Evolutionary conservation across 129 eudicot genomes (phyloP).

Genomic region (Artemisia annua): DNA sequence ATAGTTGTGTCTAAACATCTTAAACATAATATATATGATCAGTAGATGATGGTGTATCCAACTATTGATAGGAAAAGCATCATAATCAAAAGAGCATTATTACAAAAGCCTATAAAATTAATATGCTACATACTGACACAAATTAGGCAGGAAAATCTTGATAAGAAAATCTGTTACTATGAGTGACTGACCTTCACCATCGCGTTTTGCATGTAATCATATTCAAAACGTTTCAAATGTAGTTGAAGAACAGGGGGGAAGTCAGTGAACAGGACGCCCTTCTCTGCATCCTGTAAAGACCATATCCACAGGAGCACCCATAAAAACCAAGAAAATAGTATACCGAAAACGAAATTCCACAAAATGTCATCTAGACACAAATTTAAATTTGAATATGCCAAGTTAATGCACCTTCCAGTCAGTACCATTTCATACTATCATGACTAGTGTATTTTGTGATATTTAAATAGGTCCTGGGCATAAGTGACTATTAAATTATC

Average conservation of each 20-base stretch:
- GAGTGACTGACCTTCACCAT: conserved; percentile 81
- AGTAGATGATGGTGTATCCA: conserved; percentile 2
- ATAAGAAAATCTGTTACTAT: conserved; percentile 5
- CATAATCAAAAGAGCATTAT: neutral
- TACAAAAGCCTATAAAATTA: neutral
- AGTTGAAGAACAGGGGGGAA: conserved; percentile 99
- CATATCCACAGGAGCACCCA: neutral
- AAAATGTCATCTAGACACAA: too few relatives aligned
- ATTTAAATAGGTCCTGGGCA: too few relatives aligned
- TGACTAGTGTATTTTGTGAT: neutral
- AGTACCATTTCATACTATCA: too few relatives aligned
- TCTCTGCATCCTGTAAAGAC: conserved; percentile 83
- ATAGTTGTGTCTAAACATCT: neutral
- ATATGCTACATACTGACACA: neutral
- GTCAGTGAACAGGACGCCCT: conserved; percentile 89
- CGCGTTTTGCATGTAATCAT: conserved; percentile 82
- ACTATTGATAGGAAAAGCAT: conserved; percentile 1
- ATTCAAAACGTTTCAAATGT: conserved; percentile 89
- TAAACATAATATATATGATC: neutral
- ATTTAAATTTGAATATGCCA: too few relatives aligned
- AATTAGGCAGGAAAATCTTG: conserved; percentile 9
- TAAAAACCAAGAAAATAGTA: too few relatives aligned
- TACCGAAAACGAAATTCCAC: too few relatives aligned
- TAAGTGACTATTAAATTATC: too few relatives aligned
- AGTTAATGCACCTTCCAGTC: too few relatives aligned